Evolutionary conservation across 2,329 filamentous ascomycete genomes (phyloP).

Genomic region (Paracorniculantispora psalliotae): DNA sequence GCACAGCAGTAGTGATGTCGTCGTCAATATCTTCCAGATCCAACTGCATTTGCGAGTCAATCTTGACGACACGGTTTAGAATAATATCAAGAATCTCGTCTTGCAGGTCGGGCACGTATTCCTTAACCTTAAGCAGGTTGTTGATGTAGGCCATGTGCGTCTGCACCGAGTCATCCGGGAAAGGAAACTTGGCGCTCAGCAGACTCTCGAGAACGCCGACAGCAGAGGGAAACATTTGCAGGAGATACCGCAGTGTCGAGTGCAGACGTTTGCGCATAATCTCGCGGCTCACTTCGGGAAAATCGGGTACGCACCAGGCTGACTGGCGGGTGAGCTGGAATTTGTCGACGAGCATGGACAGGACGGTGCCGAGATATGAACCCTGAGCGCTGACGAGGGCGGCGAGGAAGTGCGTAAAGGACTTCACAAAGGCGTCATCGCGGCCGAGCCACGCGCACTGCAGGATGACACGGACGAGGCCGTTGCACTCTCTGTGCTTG

Average conservation of each 20-base stretch:
- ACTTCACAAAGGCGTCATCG: slow-evolving; percentile 59
- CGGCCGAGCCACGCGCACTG: slow-evolving; percentile 60
- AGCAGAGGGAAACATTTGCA: slow-evolving; percentile 77
- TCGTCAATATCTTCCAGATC: slow-evolving; percentile 92
- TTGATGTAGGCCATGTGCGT: slow-evolving; percentile 83
- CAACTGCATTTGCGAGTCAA: slow-evolving; percentile 91
- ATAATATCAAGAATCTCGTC: slow-evolving; percentile 79
- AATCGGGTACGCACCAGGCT: slow-evolving; percentile 44
- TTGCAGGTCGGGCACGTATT: slow-evolving; percentile 72
- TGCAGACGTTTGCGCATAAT: slow-evolving; percentile 72
- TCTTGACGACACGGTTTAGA: slow-evolving; percentile 81
- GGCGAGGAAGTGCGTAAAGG: slow-evolving; percentile 63
- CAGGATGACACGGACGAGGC: slow-evolving; percentile 55
- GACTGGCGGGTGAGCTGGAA: slow-evolving; percentile 54
- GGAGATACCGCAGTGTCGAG: slow-evolving; percentile 66
- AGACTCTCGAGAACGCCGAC: slow-evolving; percentile 64
- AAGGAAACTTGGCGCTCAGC: slow-evolving; percentile 66
- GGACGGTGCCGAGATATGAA: slow-evolving; percentile 66
- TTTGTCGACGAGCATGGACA: slow-evolving; percentile 76
- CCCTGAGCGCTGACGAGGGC: slow-evolving; percentile 78
- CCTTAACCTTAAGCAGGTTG: slow-evolving; percentile 72
- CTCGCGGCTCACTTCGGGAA: slow-evolving; percentile 56
- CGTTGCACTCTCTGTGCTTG: slow-evolving; percentile 52
- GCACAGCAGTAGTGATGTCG: slow-evolving; percentile 70
- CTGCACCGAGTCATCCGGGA: slow-evolving; percentile 68